Conservation (phyloP, 2,329 filamentous ascomycete genomes). For the Calonectria crousiana region DNA sequence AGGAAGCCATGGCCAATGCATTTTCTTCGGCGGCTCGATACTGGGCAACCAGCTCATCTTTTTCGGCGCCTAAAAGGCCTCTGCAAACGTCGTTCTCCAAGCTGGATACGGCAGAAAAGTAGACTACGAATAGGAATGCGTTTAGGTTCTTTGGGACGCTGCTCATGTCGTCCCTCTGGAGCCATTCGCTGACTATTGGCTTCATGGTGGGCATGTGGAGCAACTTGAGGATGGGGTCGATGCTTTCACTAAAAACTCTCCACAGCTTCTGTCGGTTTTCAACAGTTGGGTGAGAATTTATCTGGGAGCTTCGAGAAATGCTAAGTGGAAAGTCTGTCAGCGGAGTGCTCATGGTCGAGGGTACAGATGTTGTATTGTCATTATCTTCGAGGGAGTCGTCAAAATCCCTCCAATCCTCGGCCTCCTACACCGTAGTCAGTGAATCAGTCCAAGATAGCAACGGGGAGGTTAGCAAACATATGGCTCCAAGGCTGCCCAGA, state of each 20-base stretch:
- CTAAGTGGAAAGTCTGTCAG: background rate
- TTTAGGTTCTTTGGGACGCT: background rate
- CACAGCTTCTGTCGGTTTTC: background rate
- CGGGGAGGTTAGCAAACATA: background rate
- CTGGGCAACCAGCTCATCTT: background rate
- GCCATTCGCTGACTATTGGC: background rate
- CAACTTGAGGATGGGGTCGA: background rate
- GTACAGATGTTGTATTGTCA: background rate
- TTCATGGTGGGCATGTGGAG: background rate
- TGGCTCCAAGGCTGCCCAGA: conserved; percentile 13
- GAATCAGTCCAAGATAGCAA: background rate
- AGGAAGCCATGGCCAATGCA: background rate
- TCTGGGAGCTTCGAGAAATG: background rate
- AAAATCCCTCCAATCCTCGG: background rate
- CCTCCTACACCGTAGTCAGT: background rate
- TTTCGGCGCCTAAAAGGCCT: background rate
- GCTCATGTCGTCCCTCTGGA: background rate
- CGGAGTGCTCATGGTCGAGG: background rate
- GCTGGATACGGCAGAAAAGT: background rate
- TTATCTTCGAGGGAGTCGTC: background rate
- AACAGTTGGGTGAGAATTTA: background rate
- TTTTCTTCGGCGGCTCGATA: background rate
- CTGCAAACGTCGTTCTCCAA: background rate
- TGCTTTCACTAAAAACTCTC: background rate
- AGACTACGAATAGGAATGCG: background rate